Percentiles rank a stretch among this genome's conserved stretches.
These are phyloP conservation scores for Nicotiana tomentosiformis DNA, from an alignment of 257 asterid species.

Conservation along the genomic window DNA sequence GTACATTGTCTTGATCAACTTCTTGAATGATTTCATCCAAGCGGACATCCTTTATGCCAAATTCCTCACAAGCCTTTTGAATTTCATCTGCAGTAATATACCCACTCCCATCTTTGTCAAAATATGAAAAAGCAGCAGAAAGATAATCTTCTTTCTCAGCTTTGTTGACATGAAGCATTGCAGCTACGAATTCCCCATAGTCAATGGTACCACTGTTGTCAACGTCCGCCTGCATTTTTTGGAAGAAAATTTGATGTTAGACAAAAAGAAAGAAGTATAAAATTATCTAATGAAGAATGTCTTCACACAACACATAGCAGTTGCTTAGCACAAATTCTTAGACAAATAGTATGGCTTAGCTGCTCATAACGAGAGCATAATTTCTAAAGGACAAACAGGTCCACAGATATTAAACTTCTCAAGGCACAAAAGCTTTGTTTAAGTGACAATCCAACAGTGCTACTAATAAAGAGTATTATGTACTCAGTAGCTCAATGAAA, in stretches of 20 bases:
- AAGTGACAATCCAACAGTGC: neutral
- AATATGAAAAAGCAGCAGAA: constrained; percentile 25
- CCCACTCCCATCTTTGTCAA: constrained; percentile 32
- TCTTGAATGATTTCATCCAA: constrained; percentile 30
- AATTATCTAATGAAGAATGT: neutral
- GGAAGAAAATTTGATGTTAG: neutral
- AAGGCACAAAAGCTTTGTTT: neutral
- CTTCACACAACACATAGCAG: neutral
- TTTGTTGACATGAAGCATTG: constrained; percentile 24
- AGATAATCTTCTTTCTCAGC: constrained; percentile 25
- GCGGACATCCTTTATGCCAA: constrained; percentile 23
- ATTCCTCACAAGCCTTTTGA: constrained; percentile 26
- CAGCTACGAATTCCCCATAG: constrained; percentile 29
- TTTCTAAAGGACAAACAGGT: neutral
- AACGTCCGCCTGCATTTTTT: constrained; percentile 20
- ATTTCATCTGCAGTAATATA: constrained; percentile 29
- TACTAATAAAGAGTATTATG: neutral
- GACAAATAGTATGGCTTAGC: neutral
- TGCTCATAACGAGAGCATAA: neutral
- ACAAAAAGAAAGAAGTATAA: neutral
- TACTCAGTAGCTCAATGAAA: neutral
- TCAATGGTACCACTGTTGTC: constrained; percentile 29
- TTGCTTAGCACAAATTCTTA: neutral
- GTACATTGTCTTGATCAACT: constrained; percentile 30
- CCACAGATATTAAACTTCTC: neutral